These are phyloP conservation scores for Vigna nakashimae DNA, from an alignment of 306 rosid species.

Conservation along the genomic window DNA sequence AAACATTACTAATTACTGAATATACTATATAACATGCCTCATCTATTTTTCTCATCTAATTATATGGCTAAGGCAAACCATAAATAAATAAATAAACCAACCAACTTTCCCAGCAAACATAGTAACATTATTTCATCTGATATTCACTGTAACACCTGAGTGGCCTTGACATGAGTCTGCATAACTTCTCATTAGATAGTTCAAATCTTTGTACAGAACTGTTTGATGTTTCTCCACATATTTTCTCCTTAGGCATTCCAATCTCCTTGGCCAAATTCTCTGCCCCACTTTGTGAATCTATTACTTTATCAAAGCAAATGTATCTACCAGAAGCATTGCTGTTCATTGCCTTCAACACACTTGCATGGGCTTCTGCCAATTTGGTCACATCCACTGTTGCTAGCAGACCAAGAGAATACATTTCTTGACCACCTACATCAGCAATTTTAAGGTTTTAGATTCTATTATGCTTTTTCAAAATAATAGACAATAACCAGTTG, in stretches of 20 bases:
- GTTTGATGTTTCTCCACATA: constrained; percentile 50
- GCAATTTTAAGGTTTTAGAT: constrained; percentile 18
- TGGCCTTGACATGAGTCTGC: constrained; percentile 60
- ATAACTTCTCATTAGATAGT: constrained; percentile 66
- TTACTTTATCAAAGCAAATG: constrained; percentile 68
- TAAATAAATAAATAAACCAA: not conserved
- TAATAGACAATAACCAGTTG: no score
- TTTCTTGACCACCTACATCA: constrained; percentile 69
- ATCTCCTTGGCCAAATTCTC: constrained; percentile 65
- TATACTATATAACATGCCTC: constrained; percentile 15
- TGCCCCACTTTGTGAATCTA: constrained; percentile 54
- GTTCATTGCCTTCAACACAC: constrained; percentile 69
- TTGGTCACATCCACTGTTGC: constrained; percentile 68
- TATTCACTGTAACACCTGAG: constrained; percentile 50
- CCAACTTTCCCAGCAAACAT: not conserved
- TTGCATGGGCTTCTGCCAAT: constrained; percentile 72
- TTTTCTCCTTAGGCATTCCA: constrained; percentile 52
- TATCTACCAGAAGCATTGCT: constrained; percentile 73
- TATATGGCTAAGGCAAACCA: constrained; percentile 2
- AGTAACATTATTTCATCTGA: constrained; percentile 12
- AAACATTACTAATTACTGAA: not conserved
- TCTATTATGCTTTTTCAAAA: not conserved
- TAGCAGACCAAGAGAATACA: constrained; percentile 67
- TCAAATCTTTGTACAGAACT: constrained; percentile 40
- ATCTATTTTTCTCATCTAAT: constrained; percentile 36